Conservation (phyloP, 1,139 yeast species). For the Suhomyces coccinellae region DNA sequence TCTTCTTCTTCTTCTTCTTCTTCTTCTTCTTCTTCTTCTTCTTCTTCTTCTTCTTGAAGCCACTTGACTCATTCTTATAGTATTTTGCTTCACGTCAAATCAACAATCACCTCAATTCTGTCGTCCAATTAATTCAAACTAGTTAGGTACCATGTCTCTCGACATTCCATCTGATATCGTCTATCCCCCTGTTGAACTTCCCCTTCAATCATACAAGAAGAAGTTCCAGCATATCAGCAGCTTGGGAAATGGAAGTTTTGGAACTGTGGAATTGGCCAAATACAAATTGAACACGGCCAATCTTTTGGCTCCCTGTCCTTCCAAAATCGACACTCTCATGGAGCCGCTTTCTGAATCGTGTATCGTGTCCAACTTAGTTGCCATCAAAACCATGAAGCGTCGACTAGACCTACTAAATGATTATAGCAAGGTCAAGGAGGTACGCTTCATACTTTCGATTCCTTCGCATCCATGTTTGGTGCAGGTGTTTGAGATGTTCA, state of each 20-base stretch:
- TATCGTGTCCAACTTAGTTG: slow-evolving; percentile 51
- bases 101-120: no score
- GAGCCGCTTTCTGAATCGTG: slow-evolving; percentile 38
- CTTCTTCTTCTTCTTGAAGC: no score
- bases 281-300: slow-evolving; percentile 16
- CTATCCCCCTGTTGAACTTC: slow-evolving; percentile 28
- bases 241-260: slow-evolving; percentile 80
- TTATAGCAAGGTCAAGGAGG: slow-evolving; percentile 69
- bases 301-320: slow-evolving; percentile 7
- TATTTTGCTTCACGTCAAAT: no score
- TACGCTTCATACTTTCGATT: slow-evolving; percentile 65
- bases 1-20: no score
- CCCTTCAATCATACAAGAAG: slow-evolving; percentile 41
- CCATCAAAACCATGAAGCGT: slow-evolving; percentile 78
- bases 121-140: neutral
- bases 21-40: no score
- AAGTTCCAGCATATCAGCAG: slow-evolving; percentile 53
- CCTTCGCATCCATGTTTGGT: slow-evolving; percentile 74
- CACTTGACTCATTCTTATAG: no score
- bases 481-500: slow-evolving; percentile 73
- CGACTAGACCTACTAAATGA: slow-evolving; percentile 51
- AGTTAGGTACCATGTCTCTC: neutral
- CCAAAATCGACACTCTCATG: slow-evolving; percentile 47
- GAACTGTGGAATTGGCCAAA: slow-evolving; percentile 67
- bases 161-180: slow-evolving; percentile 16